Base-by-base conservation (phyloP, 495 filamentous ascomycete species). In the Penicillium goetzii region DNA sequence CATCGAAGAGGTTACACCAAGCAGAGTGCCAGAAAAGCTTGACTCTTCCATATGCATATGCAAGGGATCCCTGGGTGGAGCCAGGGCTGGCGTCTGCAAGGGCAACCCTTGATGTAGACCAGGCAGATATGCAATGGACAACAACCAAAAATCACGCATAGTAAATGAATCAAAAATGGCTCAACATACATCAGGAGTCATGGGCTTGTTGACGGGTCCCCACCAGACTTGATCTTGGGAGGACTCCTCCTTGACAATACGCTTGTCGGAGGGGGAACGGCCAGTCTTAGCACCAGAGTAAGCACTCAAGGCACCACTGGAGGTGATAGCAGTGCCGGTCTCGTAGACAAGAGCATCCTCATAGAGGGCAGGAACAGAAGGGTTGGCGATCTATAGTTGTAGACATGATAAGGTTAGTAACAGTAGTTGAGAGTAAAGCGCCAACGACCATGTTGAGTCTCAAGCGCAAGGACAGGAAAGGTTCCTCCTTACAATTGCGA, bases 291-390 rank as follows among this genome's bases (percentile, higher is more conserved):
- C 90, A 67, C 95, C 95, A 45, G 95, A 99, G 83, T 98, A 99
- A 65, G 95, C 95, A 21, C 92, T 97, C 69, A 99, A 81, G 62
- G 95, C 95, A 74, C 95, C 95, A 65, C 89, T 90, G 25, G 93
- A 96, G 54, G 96, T 96, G 80, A 99, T 97, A 69, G 96, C 95
- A 56, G 93, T 93, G 71, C 95, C 95, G 60, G 92, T 94, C 83
- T 99, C 95, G 83, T 98, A 99, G 68, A 98, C 95, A 53, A 99
- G 85, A 59, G 95, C 95, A 90, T 99, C 95, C 86, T 99, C 95
- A 84, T 99, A 98, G 64, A 99, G 86, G 63, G 95, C 91, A 69
- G 96, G 87, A 61, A 97, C 95, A 40, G 93, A 85, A 72, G 92
- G 88, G 79, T 95, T 97, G 80, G 90, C 89, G 68, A 95, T 91